These are phyloP conservation scores for Bremia lactucae DNA, from an alignment of 352 stramenopile genomes.

Conservation along the genomic window DNA sequence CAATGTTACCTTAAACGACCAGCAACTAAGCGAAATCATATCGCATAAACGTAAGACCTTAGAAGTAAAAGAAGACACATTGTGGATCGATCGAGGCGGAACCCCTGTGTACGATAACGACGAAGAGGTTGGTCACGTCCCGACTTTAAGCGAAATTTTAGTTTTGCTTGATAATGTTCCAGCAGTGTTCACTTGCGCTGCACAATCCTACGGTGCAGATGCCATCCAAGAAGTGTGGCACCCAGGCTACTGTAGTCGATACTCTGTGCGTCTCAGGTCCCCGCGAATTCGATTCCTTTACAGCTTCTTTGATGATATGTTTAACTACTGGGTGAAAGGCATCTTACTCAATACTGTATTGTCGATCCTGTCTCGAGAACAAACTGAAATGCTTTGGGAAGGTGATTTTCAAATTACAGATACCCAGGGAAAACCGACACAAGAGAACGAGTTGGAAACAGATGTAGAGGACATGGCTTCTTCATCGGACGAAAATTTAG, in stretches of 20 bases:
- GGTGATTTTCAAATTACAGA: constrained; percentile 54
- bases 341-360: constrained; percentile 51
- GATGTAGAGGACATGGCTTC: constrained; percentile 4
- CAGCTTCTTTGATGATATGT: constrained; percentile 72
- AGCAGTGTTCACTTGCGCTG: constrained; percentile 68
- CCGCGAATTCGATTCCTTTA: constrained; percentile 76
- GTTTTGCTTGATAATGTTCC: constrained; percentile 37
- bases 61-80: constrained; percentile 14
- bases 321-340: constrained; percentile 61
- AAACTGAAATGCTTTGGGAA: constrained; percentile 57
- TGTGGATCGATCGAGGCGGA: constrained; percentile 7
- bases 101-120: constrained; percentile 7
- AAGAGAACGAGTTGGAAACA: constrained; percentile 9
- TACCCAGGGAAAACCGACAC: constrained; percentile 9
- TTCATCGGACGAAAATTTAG: constrained; percentile 22
- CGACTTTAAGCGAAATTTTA: constrained; percentile 48
- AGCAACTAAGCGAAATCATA: constrained; percentile 55
- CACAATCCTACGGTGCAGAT: constrained; percentile 64
- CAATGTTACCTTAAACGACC: constrained; percentile 49
- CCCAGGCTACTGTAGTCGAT: constrained; percentile 65
- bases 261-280: constrained; percentile 62
- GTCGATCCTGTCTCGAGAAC: constrained; percentile 47
- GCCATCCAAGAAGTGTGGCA: constrained; percentile 74
- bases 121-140: constrained; percentile 34
- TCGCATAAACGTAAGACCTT: constrained; percentile 26